Base-by-base conservation (phyloP, 1,139 yeast genomes). In the Sugiyamaella neomexicana region DNA sequence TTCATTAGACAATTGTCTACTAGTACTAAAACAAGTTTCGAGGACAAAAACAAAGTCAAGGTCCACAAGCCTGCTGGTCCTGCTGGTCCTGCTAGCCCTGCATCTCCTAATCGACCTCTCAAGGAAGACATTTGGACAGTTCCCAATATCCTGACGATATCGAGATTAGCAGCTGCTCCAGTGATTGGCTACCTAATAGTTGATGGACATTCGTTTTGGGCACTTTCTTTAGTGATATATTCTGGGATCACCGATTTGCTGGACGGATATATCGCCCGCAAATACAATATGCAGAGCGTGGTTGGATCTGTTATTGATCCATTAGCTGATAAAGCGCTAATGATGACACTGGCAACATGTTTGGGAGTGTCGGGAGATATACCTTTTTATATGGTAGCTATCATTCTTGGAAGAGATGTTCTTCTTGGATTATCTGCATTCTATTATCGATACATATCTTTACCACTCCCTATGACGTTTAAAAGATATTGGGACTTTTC, bases 271-370 rank as follows among this genome's bases (percentile, higher is more conserved):
- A 81, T 95, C 61, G 99, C 99, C 8, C 77, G 99, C 53, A 79
- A 72, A 58, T 91, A 72, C 75, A 83, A 89, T 54, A 76, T 86
- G 79, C 81, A 83, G 64, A 84, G 96, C 0, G 85, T 88, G 1
- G 80, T 91, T 3, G 99, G 99, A 0, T 86, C 97, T 0, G 85
- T 95, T 17, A 75, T 95, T 42, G 99, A 95, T 66, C 99, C 99
- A 0, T 78, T 90, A 75, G 99, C 99, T 0, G 99, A 95, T 68
- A 95, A 95, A 69, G 75, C 88, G 23, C 75, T 95, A 46, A 89
- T 95, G 97, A 80, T 95, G 43, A 82, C 88, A 0, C 82, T 96
- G 54, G 90, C 98, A 0, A 76, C 85, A 0, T 82, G 96, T 52
- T 73, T 93, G 56, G 83, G 95, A 1, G 80, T 82, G 37, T 77